phyloP scores from a whole-genome alignment of 139 green algal genomes.

The Chlorella sp. region DNA sequence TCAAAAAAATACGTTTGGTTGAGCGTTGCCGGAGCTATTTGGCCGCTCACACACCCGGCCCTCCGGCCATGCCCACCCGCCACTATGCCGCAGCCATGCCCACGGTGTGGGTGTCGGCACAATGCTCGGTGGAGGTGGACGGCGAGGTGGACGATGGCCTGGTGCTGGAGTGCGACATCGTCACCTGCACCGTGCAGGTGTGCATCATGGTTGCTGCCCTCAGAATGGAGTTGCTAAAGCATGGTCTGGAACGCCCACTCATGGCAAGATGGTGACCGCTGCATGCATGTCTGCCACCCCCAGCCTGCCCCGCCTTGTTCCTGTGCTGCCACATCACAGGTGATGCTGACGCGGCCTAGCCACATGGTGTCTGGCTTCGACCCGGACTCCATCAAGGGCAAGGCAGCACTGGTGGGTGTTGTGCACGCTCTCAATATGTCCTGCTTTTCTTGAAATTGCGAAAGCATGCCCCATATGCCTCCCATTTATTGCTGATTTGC shows the following conservation, averaged over 20 bases:
- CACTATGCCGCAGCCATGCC: slow-evolving; percentile 52
- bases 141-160: slow-evolving; percentile 64
- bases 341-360: slow-evolving; percentile 68
- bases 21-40: too few species aligned
- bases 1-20: too few species aligned
- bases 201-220: too few species aligned
- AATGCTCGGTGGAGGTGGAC: slow-evolving; percentile 29
- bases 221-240: too few species aligned
- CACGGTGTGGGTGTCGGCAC: slow-evolving; percentile 43
- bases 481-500: too few species aligned
- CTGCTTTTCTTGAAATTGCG: too few species aligned
- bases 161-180: slow-evolving; percentile 71
- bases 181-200: slow-evolving; percentile 52
- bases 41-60: too few species aligned
- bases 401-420: slow-evolving; percentile 22
- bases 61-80: too few species aligned
- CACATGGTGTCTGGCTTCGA: slow-evolving; percentile 61
- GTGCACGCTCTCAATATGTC: too few species aligned
- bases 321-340: not conserved
- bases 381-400: slow-evolving; percentile 36
- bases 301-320: not conserved
- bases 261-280: too few species aligned
- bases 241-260: too few species aligned
- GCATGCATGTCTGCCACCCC: not conserved
- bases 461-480: too few species aligned